Base-by-base conservation (phyloP, 2,329 filamentous ascomycete species). In the Sporothrix pseudoabietina region DNA sequence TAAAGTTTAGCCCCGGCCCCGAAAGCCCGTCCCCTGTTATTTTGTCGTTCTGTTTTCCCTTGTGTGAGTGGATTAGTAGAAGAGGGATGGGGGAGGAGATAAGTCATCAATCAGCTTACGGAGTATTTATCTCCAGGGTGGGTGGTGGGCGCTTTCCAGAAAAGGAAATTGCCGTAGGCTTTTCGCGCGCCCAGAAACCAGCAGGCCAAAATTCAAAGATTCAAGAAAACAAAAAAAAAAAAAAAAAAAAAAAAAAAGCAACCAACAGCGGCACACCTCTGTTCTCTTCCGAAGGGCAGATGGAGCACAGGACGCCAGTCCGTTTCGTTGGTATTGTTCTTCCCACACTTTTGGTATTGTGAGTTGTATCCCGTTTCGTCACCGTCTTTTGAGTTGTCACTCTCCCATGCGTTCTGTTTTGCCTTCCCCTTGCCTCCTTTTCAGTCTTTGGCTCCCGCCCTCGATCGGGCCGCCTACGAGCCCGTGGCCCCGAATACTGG, bases 91-190 rank as follows among this genome's bases (percentile, higher is more conserved):
- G 55, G 30, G 14, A 59, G 55, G 30, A 59, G 30, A 59, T 59
- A 59, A 59, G 35, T 16, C 16, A 59, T 4, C 55, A 35, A 35
- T 7, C 16, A 59, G 26, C 55, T 26, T n/a, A 12, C 30, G 16
- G 55, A 59, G 19, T 30, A 22, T 35, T 41, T 41, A 63, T 63
- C 59, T 63, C 59, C 59, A 63, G 59, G 26, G 55, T 59, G 57
- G 32, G 57, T 26, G 35, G 19, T 44, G 59, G 59, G 35, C 35
- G 16, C 35, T 65, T 65, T 12, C 59, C 59, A 44, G 44, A 65
- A 44, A 6, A 8, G n/a, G 59, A 65, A 65, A n/a, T 65, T n/a
- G 59, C 59, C 59, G 59, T 65, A 3, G 32, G 30, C 19, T 22
- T 22, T 19, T n/a, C 32, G 59, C 59, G 32, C 35, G 14, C 16